Conservation (phyloP, 306 rosid genomes). For the Citrullus amarus region DNA sequence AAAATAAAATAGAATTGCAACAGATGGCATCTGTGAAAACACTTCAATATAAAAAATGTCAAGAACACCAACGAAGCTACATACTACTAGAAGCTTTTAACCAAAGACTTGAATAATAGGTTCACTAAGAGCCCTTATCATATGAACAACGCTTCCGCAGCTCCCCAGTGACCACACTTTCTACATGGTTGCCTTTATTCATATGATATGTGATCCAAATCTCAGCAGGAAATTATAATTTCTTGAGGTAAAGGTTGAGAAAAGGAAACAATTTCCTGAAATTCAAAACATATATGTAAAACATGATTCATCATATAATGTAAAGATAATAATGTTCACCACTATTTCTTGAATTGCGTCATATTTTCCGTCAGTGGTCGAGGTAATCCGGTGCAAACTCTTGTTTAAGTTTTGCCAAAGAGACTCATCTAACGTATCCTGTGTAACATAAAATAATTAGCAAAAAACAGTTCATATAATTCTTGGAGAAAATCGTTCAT, state of each 20-base stretch:
- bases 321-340: conserved; percentile 19
- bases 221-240: not conserved
- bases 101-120: not conserved
- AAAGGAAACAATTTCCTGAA: not conserved
- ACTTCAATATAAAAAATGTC: not conserved
- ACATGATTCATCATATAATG: not conserved
- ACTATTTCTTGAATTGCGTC: conserved; percentile 54
- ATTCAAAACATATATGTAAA: not conserved
- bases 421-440: conserved; percentile 77
- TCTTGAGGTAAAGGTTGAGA: not conserved
- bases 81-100: not conserved
- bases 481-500: conserved; percentile 7
- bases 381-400: conserved; percentile 71
- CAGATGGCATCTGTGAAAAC: not conserved
- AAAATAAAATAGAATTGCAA: not conserved
- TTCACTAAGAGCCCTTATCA: not conserved
- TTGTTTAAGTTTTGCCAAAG: conserved; percentile 65
- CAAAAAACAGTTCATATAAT: conserved; percentile 12
- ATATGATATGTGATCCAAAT: not conserved
- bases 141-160: not conserved
- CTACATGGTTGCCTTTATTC: not conserved
- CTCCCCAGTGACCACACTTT: not conserved
- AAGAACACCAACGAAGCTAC: not conserved
- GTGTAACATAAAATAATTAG: conserved; percentile 21
- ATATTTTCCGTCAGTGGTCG: conserved; percentile 79